These are phyloP conservation scores for Fusarium camptoceras DNA, from an alignment of 2,329 filamentous ascomycete genomes.

Conservation along the genomic window DNA sequence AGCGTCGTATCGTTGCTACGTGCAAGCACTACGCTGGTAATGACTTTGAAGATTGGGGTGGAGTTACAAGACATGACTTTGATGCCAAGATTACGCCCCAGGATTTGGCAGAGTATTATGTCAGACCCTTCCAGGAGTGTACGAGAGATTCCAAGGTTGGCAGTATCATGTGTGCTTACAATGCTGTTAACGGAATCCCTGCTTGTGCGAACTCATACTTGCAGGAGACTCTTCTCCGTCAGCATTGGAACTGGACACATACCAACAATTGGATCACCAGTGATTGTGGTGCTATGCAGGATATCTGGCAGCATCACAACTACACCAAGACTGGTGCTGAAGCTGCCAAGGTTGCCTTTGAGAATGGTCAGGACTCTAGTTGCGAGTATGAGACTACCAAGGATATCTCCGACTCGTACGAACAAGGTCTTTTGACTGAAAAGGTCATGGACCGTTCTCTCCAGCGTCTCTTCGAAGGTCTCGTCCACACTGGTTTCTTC, in stretches of 20 bases:
- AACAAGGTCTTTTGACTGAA: constrained; percentile 8
- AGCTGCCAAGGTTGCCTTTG: neutral
- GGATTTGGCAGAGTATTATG: constrained; percentile 16
- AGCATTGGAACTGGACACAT: constrained; percentile 16
- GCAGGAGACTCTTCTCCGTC: neutral
- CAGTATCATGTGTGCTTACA: constrained; percentile 11
- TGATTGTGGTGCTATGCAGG: constrained; percentile 17
- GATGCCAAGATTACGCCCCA: constrained; percentile 4
- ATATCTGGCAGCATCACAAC: constrained; percentile 15
- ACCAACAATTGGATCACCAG: constrained; percentile 19
- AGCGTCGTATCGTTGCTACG: constrained; percentile 10
- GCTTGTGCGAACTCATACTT: constrained; percentile 8
- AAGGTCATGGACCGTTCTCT: constrained; percentile 13
- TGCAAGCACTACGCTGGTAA: constrained; percentile 14
- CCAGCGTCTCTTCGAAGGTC: neutral
- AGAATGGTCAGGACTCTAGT: constrained; percentile 11
- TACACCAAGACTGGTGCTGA: constrained; percentile 14
- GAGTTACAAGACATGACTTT: neutral
- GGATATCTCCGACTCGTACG: constrained; percentile 4
- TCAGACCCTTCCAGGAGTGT: constrained; percentile 7
- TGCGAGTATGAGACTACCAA: constrained; percentile 22
- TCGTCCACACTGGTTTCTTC: constrained; percentile 15
- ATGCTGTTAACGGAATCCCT: neutral
- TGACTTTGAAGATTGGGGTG: constrained; percentile 17
- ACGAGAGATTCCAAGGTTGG: constrained; percentile 1